phyloP scores from a whole-genome alignment of 768 basidiomycete genomes.

The Pilatotrama ljubarskyi region DNA sequence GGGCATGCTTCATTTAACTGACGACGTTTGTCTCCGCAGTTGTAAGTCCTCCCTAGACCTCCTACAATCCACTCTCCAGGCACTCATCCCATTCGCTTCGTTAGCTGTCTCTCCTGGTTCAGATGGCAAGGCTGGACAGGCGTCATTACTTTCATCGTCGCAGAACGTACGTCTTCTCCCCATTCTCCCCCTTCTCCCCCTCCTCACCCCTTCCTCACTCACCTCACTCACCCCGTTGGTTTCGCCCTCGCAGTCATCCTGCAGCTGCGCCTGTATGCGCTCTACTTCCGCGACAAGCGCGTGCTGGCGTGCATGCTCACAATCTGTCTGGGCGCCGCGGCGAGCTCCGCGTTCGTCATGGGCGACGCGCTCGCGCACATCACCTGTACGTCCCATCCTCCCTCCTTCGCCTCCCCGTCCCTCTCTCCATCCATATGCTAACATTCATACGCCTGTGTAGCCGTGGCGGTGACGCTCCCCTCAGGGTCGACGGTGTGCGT shows the following conservation, averaged over 20 bases:
- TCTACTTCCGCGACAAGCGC: constrained; percentile 55
- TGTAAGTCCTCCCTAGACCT: no score
- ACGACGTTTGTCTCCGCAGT: background rate
- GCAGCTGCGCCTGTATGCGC: constrained; percentile 62
- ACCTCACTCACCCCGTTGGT: background rate
- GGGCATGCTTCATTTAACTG: background rate
- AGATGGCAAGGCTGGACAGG: constrained; percentile 66
- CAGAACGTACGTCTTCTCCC: constrained; percentile 45
- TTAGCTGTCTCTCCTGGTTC: constrained; percentile 42
- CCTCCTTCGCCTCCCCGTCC: background rate
- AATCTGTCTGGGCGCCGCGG: constrained; percentile 41
- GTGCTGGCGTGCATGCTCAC: constrained; percentile 47
- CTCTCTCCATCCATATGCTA: background rate
- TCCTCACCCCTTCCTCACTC: background rate
- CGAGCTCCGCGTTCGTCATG: constrained; percentile 50
- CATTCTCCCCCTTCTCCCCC: no score
- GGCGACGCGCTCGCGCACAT: constrained; percentile 42
- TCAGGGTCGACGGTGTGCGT: constrained; percentile 41
- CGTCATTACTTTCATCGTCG: constrained; percentile 50
- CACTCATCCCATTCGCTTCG: no score
- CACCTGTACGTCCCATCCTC: constrained; percentile 35
- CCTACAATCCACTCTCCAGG: no score
- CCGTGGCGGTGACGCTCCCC: constrained; percentile 9
- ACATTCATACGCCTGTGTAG: background rate
- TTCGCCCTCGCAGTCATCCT: constrained; percentile 45